A percentile compares a stretch with the other conserved stretches of the same genome.
Conservation (phyloP, 2,329 filamentous ascomycete species). For the Cladosporium sp. region DNA sequence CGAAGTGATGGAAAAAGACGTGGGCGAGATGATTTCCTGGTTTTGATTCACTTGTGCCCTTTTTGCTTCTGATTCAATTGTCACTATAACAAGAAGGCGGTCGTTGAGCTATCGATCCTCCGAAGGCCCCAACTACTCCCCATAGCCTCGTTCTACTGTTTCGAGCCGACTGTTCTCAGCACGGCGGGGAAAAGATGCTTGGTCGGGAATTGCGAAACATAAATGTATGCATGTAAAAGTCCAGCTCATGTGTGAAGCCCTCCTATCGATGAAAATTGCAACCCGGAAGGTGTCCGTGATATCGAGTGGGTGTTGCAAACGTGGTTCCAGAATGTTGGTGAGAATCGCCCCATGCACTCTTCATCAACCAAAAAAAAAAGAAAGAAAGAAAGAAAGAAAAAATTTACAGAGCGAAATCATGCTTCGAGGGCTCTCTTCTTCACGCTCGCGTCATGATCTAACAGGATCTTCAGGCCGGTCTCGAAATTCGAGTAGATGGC, state of each 20-base stretch:
- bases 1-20: not conserved
- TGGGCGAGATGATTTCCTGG: not conserved
- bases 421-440: not conserved
- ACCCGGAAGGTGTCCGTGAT: no score
- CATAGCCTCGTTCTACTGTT: not conserved
- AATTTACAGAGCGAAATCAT: no score
- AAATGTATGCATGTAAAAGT: not conserved
- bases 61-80: not conserved
- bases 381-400: no score
- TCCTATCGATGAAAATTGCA: no score
- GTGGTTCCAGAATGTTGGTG: not conserved
- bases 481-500: conserved; percentile 1
- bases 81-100: not conserved
- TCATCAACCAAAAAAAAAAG: no score
- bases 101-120: not conserved
- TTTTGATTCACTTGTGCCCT: no score
- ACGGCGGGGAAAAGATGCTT: no score
- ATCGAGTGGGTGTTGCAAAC: no score
- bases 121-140: not conserved
- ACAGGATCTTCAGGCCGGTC: not conserved
- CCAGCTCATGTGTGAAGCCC: not conserved
- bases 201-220: not conserved
- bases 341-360: not conserved
- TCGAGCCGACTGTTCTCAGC: not conserved
- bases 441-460: not conserved